A percentile compares a stretch with the other conserved stretches of the same genome.
Conservation (phyloP, 768 basidiomycete species). For the Pisolithus albus region DNA sequence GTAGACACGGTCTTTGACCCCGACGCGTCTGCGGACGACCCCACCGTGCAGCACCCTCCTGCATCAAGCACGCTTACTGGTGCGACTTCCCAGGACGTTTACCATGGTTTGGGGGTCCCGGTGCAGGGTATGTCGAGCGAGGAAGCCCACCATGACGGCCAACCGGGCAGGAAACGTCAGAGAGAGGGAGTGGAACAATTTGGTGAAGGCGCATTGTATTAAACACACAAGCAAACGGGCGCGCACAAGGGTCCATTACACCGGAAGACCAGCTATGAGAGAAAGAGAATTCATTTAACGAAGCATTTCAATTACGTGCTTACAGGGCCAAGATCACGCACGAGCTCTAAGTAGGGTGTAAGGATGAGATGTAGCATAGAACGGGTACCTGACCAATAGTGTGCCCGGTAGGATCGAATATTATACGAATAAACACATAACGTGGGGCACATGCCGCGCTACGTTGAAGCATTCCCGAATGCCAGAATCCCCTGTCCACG, state of each 20-base stretch:
- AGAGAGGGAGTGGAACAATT: constrained; percentile 16
- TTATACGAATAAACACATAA: background rate
- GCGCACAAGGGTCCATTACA: constrained; percentile 1
- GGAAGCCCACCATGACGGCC: constrained; percentile 31
- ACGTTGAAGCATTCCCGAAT: constrained; percentile 17
- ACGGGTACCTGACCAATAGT: background rate
- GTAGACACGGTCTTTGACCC: constrained; percentile 27
- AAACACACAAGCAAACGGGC: background rate
- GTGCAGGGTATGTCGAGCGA: constrained; percentile 27
- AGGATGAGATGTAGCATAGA: background rate
- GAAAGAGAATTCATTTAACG: background rate
- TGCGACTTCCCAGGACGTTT: constrained; percentile 29
- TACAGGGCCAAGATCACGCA: background rate
- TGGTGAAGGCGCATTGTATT: background rate
- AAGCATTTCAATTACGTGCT: background rate
- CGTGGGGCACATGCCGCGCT: background rate
- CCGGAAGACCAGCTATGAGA: background rate
- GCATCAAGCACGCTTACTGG: constrained; percentile 23
- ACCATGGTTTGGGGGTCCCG: constrained; percentile 26
- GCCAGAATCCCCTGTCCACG: constrained; percentile 50
- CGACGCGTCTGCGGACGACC: constrained; percentile 21
- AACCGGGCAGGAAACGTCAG: constrained; percentile 22
- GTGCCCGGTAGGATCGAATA: background rate
- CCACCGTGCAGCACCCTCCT: constrained; percentile 2
- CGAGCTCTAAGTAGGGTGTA: background rate